Evolutionary conservation across 352 stramenopile species (phyloP).

Genomic region (Peronospora belbahrii): DNA sequence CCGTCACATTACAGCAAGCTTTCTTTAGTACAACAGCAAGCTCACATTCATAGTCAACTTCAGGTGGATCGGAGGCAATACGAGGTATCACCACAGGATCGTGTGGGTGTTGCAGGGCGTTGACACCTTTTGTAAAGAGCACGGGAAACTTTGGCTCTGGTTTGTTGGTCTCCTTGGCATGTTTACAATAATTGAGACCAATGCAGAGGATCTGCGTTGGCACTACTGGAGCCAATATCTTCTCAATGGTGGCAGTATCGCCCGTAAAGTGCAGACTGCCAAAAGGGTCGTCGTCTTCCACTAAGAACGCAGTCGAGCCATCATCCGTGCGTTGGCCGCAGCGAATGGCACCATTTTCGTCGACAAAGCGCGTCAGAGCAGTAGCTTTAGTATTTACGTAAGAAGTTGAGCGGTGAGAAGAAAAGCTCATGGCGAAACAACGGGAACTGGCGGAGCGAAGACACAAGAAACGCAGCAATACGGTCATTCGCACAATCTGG

Average conservation of each 20-base stretch:
- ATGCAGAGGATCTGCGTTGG: constrained; percentile 82
- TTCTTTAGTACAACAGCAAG: constrained; percentile 85
- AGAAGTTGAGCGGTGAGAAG: constrained; percentile 4
- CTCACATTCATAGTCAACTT: constrained; percentile 90
- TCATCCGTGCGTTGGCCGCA: constrained; percentile 46
- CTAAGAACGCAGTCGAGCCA: constrained; percentile 35
- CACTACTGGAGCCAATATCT: constrained; percentile 71
- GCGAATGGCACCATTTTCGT: constrained; percentile 42
- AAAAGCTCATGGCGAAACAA: constrained; percentile 7
- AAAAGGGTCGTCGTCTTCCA: constrained; percentile 63
- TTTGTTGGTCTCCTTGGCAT: constrained; percentile 84
- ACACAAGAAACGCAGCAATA: constrained; percentile 13
- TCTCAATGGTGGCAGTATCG: constrained; percentile 49
- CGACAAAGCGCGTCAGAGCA: constrained; percentile 58
- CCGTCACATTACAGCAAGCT: constrained; percentile 71
- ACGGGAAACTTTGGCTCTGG: constrained; percentile 67
- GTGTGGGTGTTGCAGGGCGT: constrained; percentile 69
- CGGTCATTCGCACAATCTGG: constrained; percentile 4
- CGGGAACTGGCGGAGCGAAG: constrained; percentile 5
- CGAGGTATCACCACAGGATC: constrained; percentile 75
- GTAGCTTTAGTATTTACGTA: constrained; percentile 30
- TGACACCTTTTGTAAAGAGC: constrained; percentile 86
- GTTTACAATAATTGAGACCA: constrained; percentile 88
- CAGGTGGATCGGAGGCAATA: constrained; percentile 46
- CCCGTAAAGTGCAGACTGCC: constrained; percentile 57